These are phyloP conservation scores for Hansenula sp. DNA, from an alignment of 1,139 yeast genomes.

Conservation along the genomic window DNA sequence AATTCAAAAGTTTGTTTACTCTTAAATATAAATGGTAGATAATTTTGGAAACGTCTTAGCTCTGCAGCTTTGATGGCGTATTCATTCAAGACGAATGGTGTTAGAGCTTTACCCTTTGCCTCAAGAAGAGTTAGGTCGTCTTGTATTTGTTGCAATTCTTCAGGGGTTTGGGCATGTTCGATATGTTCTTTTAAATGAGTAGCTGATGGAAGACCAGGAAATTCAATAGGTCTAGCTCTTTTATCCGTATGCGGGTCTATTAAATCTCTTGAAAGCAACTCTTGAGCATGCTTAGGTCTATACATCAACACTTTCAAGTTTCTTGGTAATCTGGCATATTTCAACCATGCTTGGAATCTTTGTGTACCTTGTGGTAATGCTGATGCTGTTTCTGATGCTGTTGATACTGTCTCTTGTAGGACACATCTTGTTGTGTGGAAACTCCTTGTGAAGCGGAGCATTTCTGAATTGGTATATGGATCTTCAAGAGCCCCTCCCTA, in stretches of 20 bases:
- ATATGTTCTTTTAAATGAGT: slow-evolving; percentile 30
- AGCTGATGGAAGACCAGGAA: slow-evolving; percentile 33
- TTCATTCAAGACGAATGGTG: slow-evolving; percentile 26
- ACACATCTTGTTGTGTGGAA: slow-evolving; percentile 11
- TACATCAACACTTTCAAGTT: slow-evolving; percentile 38
- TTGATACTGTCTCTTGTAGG: slow-evolving; percentile 6
- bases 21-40: slow-evolving; percentile 17
- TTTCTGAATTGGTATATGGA: too few species aligned
- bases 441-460: slow-evolving; percentile 15
- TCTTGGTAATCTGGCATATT: slow-evolving; percentile 27
- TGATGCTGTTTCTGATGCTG: neutral
- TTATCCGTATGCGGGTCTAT: slow-evolving; percentile 37
- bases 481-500: too few species aligned
- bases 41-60: slow-evolving; percentile 21
- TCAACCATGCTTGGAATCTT: slow-evolving; percentile 17
- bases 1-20: neutral
- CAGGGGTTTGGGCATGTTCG: slow-evolving; percentile 24
- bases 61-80: slow-evolving; percentile 26
- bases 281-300: slow-evolving; percentile 43
- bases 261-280: slow-evolving; percentile 52
- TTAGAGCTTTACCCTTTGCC: slow-evolving; percentile 23
- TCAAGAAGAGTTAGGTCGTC: slow-evolving; percentile 25
- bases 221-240: slow-evolving; percentile 33
- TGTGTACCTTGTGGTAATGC: slow-evolving; percentile 10
- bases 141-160: slow-evolving; percentile 30